Evolutionary conservation across 495 filamentous ascomycete species (phyloP).

Genomic region (Penicillium antarcticum): DNA sequence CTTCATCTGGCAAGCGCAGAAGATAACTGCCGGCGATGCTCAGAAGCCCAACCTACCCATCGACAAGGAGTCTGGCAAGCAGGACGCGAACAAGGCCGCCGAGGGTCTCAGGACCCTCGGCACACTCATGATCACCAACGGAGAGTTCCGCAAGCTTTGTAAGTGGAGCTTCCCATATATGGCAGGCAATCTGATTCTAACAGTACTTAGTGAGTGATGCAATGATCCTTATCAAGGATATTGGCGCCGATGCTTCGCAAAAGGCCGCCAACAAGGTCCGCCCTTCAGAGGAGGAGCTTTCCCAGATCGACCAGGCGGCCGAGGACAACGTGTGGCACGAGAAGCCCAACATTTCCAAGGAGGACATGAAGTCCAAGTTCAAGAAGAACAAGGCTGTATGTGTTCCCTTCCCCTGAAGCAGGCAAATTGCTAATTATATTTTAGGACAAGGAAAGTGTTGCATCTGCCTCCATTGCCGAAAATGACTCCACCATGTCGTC

Average conservation of each 20-base stretch:
- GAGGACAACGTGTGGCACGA: constrained; percentile 95
- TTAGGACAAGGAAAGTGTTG: constrained; percentile 18
- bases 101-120: constrained; percentile 88
- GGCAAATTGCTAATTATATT: constrained; percentile 6
- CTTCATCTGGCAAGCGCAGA: constrained; percentile 90
- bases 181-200: constrained; percentile 19
- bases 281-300: constrained; percentile 74
- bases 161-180: constrained; percentile 25
- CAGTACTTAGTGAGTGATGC: constrained; percentile 71
- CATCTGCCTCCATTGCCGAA: constrained; percentile 7
- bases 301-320: constrained; percentile 76
- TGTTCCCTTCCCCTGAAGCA: neutral
- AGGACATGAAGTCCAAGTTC: constrained; percentile 64
- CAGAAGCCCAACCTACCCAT: constrained; percentile 61
- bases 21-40: constrained; percentile 59
- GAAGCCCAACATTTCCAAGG: constrained; percentile 70
- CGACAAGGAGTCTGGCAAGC: constrained; percentile 68
- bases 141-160: constrained; percentile 93
- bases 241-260: constrained; percentile 82
- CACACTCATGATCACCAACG: constrained; percentile 88
- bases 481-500: constrained; percentile 13
- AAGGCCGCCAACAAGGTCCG: constrained; percentile 76
- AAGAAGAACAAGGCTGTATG: constrained; percentile 61
- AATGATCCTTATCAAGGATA: constrained; percentile 77
- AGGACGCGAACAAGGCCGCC: constrained; percentile 75